A percentile compares a stretch with the other conserved stretches of the same genome.
phyloP scores from a whole-genome alignment of 78 protist genomes.

The Pirum gemmata region DNA sequence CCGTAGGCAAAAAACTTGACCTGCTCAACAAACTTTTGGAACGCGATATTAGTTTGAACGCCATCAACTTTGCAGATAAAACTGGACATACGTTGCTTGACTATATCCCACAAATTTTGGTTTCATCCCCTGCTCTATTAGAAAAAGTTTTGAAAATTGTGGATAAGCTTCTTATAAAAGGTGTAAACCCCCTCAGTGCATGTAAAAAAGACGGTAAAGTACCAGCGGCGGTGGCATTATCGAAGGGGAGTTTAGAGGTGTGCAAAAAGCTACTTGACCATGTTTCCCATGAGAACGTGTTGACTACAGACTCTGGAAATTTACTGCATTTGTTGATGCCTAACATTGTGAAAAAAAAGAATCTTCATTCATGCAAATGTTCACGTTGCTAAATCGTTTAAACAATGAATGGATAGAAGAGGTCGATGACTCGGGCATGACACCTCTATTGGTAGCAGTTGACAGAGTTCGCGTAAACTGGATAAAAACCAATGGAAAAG shows the following conservation, averaged over 20 bases:
- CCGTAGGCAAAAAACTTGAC: too few relatives aligned
- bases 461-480: background rate
- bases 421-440: background rate
- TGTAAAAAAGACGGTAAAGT: too few relatives aligned
- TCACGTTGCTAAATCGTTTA: background rate
- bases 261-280: background rate
- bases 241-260: background rate
- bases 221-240: background rate
- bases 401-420: background rate
- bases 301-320: background rate
- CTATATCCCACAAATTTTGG: too few relatives aligned
- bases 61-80: too few relatives aligned
- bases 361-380: constrained; percentile 7
- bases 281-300: background rate
- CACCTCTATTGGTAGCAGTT: constrained; percentile 22
- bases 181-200: too few relatives aligned
- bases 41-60: too few relatives aligned
- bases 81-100: too few relatives aligned
- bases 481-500: too few relatives aligned
- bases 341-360: constrained; percentile 1
- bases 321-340: background rate
- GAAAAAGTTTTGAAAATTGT: too few relatives aligned
- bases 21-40: too few relatives aligned
- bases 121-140: too few relatives aligned
- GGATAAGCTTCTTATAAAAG: too few relatives aligned